Evolutionary conservation across 140 eudicot species (phyloP).

Genomic region (Bidens hawaiensis): DNA sequence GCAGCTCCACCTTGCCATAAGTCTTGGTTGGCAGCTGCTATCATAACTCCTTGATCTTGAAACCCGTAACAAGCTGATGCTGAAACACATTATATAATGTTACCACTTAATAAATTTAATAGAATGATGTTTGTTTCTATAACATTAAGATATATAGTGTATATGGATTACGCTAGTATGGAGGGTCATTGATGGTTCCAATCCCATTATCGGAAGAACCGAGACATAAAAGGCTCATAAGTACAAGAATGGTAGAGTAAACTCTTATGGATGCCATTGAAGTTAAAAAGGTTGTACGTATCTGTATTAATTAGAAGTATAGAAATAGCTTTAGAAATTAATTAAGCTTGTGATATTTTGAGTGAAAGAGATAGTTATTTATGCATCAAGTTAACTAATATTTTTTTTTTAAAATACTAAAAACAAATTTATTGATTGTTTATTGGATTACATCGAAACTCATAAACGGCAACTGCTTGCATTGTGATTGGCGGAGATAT

Average conservation of each 20-base stretch:
- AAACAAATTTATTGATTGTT: not conserved
- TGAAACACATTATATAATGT: too few species aligned
- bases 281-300: not conserved
- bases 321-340: not conserved
- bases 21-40: too few species aligned
- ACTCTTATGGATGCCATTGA: conserved; percentile 14
- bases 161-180: conserved; percentile 17
- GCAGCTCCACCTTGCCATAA: conserved; percentile 2
- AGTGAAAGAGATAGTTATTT: conserved; percentile 9
- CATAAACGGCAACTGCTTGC: not conserved
- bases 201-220: conserved; percentile 4
- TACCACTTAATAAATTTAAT: too few species aligned
- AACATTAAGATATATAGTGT: too few species aligned
- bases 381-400: too few species aligned
- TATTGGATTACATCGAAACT: not conserved
- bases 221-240: not conserved
- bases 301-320: not conserved
- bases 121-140: too few species aligned
- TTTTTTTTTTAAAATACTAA: too few species aligned
- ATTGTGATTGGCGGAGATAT: conserved; percentile 18
- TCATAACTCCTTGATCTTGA: too few species aligned
- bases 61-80: too few species aligned
- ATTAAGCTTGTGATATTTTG: not conserved
- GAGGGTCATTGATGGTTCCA: conserved; percentile 28
- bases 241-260: not conserved